These are phyloP conservation scores for Acephala macrosclerotiorum DNA, from an alignment of 2,329 filamentous ascomycete genomes.

Conservation along the genomic window DNA sequence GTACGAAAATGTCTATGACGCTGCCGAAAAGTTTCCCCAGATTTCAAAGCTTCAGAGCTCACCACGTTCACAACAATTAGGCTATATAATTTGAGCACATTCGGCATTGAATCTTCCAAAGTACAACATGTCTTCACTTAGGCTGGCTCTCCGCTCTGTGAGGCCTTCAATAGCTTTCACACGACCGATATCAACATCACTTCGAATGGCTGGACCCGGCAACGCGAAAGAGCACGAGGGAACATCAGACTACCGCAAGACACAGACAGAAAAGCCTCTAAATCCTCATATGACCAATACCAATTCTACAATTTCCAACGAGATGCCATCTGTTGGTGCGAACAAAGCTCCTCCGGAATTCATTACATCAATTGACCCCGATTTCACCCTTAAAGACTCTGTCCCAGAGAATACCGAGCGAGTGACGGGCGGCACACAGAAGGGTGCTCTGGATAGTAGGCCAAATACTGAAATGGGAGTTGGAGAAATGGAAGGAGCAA, in stretches of 20 bases:
- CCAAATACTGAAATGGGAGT: constrained; percentile 71
- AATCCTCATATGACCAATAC: constrained; percentile 71
- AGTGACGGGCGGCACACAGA: constrained; percentile 70
- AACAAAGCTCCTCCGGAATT: constrained; percentile 66
- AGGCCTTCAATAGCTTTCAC: constrained; percentile 37
- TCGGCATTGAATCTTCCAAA: not conserved
- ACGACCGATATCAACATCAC: constrained; percentile 33
- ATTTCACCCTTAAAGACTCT: constrained; percentile 65
- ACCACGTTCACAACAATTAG: not conserved
- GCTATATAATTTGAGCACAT: not conserved
- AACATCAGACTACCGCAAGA: constrained; percentile 59
- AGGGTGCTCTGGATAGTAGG: constrained; percentile 52
- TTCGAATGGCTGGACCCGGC: constrained; percentile 37
- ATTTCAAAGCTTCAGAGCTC: constrained; percentile 5
- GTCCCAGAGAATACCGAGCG: constrained; percentile 68
- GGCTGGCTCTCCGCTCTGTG: constrained; percentile 33
- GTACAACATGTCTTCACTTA: constrained; percentile 35
- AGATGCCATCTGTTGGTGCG: constrained; percentile 65
- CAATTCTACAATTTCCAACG: constrained; percentile 67
- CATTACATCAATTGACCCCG: constrained; percentile 60
- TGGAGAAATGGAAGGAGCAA: constrained; percentile 86
- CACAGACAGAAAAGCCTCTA: constrained; percentile 62
- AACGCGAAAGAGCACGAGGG: constrained; percentile 55
- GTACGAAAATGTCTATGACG: constrained; percentile 8
- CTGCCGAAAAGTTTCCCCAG: constrained; percentile 11